Base-by-base conservation (phyloP, 345 rosid genomes). In the Brassica cretica region DNA sequence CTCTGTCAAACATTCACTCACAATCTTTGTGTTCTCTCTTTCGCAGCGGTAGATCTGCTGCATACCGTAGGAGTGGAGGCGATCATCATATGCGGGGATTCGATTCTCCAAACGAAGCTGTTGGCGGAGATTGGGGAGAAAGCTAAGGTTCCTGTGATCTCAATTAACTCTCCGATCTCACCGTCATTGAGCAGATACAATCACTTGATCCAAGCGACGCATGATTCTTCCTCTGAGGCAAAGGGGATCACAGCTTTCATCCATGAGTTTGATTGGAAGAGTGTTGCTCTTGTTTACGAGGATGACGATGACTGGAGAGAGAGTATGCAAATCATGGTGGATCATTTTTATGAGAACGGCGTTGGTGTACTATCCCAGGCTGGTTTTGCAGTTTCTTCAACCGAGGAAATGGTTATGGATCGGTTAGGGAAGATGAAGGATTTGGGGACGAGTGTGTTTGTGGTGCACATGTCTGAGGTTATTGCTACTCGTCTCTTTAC, bases 391-490 rank as follows among this genome's bases (percentile, higher is more conserved):
- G n/a, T 70, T 1, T 74, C 77, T 37, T 74, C 77, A 0, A 49
- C 24, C 0, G 33, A 81, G 37, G 66, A 39, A 15, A 27, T 30
- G 8, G 35, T 73, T 35, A 63, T 35, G 51, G 78, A 64, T 37
- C 25, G 44, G 70, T 65, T 83, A 55, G 16, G 6, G 3, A 68
- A 75, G 60, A 21, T 80, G 9, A 76, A 69, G 15, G 70, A 46
- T 2, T 63, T 53, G 58, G 72, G 72, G 51, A n/a, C 59, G 0
- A 74, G 32, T 14, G 74, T 82, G 5, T 78, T 71, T 61, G 18
- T 80, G 6, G 81, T 80, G 60, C 81, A 85, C 44, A 12, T 55
- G 75, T 78, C 84, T 69, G 56, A 72, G 5, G n/a, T 2, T 78
- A 35, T 80, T 21, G 76, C 73, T 5, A 41, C 78, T 77, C 77